Evolutionary conservation across 306 rosid genomes (phyloP), one percentile per base, ranked within the genome.

Genomic region (Lagenaria siceraria): DNA sequence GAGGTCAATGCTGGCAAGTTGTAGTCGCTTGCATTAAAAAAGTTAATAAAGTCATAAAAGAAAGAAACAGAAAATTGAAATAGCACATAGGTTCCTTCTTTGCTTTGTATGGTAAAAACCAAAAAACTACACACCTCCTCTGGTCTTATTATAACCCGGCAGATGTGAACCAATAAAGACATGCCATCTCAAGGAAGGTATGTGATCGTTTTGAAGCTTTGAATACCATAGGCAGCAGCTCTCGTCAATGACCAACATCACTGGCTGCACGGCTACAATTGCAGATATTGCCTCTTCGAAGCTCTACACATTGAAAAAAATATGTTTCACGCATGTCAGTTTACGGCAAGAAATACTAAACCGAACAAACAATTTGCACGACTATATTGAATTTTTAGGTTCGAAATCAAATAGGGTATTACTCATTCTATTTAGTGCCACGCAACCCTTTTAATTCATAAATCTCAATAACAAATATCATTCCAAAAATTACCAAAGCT

Each of bases 271-370:
- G 48, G 87, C 69, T 27, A 15, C 61, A 80, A 95, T 83, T 66
- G 98, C 98, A 49, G 79, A 80, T 78, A 79, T 77, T 33, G 97
- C 89, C 87, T 92, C 97, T 82, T 92, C 87, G 79, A 84, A 85
- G 84, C 84, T 87, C 98, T 95, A 78, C 36, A 72, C 27, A 21
- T 72, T 22, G n/a, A 64, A 71, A 69, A 51, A 63, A 54, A 25
- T 48, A 21, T 14, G 51, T 71, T 46, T 13, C 76, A 48, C 40
- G 40, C 56, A 71, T 66, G 33, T 19, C 52, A 40, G n/a, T 40
- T 46, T n/a, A 66, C 8, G 13, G 74, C 49, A 66, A 66, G 52
- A 66, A 8, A 51, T 4, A n/a, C 48, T 38, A 27, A 36, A 66
- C 51, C 13, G 43, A 35, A 38, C 10, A 3, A 66, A 66, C 24